Base-by-base conservation (phyloP, 163 green algal genomes). In the Chlorella variabilis region DNA sequence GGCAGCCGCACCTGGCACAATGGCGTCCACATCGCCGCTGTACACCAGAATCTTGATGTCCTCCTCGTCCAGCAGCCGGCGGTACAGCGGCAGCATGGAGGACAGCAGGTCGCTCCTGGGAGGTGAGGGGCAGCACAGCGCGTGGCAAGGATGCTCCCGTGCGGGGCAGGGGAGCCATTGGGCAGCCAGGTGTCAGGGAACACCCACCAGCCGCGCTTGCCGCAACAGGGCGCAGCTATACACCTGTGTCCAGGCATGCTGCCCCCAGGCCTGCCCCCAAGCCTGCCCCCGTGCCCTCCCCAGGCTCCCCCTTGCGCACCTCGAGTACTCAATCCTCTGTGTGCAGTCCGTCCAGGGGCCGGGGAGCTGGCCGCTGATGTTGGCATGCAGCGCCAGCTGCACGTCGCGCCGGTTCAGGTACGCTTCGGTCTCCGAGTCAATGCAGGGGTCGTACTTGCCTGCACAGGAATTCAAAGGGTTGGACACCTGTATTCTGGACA, bases 401-500 rank as follows among this genome's bases (percentile, higher is more conserved):
- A 93, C 89, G 4, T 93, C 89, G 2, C 21, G 36, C 9, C 86
- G 66, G 89, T 98, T 98, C 29, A 98, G 81, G 88, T 95, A 98
- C 1, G 45, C 48, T 71, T 92, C 85, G 20, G 94, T 89, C 77
- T 96, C 89, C 48, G 90, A 73, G 79, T 95, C 91, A 15, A 96
- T 81, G 78, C 93, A 93, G 0, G 90, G 88, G 78, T 93, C 90
- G 74, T 90, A 90, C 6, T 75, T 59, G 41, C 54, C 71, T 78
- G 71, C n/a, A 71, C 65, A 34, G 20, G 27, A 27, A 41, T 23
- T 18, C 45, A 15, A 54, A n/a, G n/a, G n/a, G n/a, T n/a, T n/a
- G n/a, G n/a, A n/a, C n/a, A n/a, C n/a, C n/a, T n/a, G n/a, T n/a
- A n/a, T n/a, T n/a, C n/a, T n/a, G n/a, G n/a, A n/a, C n/a, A n/a